Base-by-base conservation (phyloP, 305 asterid genomes). In the Ilex paraguariensis region DNA sequence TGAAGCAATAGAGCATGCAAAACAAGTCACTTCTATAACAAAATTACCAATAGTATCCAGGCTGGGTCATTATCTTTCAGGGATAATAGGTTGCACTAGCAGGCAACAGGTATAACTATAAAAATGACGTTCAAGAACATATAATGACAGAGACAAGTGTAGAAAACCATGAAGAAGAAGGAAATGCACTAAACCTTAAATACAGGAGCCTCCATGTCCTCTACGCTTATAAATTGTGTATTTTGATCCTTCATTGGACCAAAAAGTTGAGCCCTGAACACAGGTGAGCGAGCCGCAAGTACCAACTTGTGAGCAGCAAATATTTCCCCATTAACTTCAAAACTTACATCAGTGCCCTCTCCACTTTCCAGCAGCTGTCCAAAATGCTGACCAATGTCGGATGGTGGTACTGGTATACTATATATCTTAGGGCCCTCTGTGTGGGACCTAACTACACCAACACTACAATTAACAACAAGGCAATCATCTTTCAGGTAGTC, bases 201-300 rank as follows among this genome's bases (percentile, higher is more conserved):
- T 72, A 92, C 91, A 17, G 96, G 88, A 44, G 96, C 76, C 73
- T 90, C 95, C 73, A 92, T 82, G 73, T 92, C 97, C 76, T 90
- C 96, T 57, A 92, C 71, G 58, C 64, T 80, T 62, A 90, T 84
- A 64, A 73, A 69, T 64, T 79, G 78, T 9, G 88, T 81, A 66
- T 87, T 77, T 58, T 86, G 95, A 75, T 90, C 98, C 79, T 86
- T 93, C 98, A 93, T 90, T 61, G 97, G 98, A 65, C 98, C 97
- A 79, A 79, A 90, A 39, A 93, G 79, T 68, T 93, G 98, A 75
- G 97, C 98, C 72, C 95, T 79, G 66, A 93, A 90, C 46, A 93
- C 98, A 6, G 98, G 98, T 30, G 98, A 93, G 30, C 97, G 92
- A 69, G 98, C 96, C 39, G 97, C 96, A 75, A 93, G 91, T 39